Percentiles rank a stretch among this genome's conserved stretches.
These are phyloP conservation scores for Xylogone sp. DNA, from an alignment of 2,329 filamentous ascomycete species.

Conservation along the genomic window DNA sequence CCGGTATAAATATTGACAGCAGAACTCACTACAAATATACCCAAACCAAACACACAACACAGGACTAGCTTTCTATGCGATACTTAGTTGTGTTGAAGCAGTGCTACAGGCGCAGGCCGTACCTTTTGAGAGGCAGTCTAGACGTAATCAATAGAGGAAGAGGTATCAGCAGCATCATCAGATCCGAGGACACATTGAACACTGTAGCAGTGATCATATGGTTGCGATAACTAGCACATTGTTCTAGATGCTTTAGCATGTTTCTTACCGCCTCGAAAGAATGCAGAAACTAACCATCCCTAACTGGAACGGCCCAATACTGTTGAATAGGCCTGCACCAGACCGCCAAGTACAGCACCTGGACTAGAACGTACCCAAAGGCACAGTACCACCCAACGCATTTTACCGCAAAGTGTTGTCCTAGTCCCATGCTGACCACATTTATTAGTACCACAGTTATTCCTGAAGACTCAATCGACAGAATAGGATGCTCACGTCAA, in stretches of 20 bases:
- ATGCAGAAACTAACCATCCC: not conserved
- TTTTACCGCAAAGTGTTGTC: constrained; percentile 42
- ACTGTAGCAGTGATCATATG: constrained; percentile 52
- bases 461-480: constrained; percentile 22
- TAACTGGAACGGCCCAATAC: not conserved
- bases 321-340: constrained; percentile 42
- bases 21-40: constrained; percentile 39
- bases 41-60: constrained; percentile 36
- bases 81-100: not conserved
- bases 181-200: constrained; percentile 53
- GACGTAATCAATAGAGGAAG: constrained; percentile 35
- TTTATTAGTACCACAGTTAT: constrained; percentile 36
- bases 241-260: constrained; percentile 23
- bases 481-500: not conserved
- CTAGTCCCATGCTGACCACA: constrained; percentile 28
- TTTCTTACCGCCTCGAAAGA: constrained; percentile 38
- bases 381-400: constrained; percentile 40
- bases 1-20: too few relatives aligned
- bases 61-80: constrained; percentile 45
- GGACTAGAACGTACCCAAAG: constrained; percentile 42
- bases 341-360: constrained; percentile 40
- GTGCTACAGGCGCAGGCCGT: not conserved
- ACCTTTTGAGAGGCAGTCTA: constrained; percentile 27
- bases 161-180: constrained; percentile 53
- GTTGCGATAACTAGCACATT: constrained; percentile 50